Percentiles rank a stretch among this genome's conserved stretches.
Conservation (phyloP, 1,284 basidiomycete species). For the Tilletia indica region DNA sequence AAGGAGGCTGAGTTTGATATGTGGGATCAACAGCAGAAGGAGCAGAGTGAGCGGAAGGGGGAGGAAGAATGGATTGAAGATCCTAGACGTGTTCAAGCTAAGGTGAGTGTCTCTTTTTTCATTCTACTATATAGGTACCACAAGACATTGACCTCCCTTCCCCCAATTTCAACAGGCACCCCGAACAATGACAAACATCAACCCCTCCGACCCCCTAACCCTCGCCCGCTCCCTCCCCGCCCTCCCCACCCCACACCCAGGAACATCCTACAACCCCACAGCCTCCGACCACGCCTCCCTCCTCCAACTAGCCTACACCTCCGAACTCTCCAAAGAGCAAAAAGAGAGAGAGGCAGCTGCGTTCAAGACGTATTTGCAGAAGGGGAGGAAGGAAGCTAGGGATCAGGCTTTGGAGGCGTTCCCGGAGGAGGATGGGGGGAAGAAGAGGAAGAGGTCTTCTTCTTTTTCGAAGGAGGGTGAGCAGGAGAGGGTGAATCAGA, state of each 20-base stretch:
- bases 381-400: constrained; percentile 22
- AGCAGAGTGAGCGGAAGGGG: not conserved
- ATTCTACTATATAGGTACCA: not conserved
- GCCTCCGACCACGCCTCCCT: constrained; percentile 74
- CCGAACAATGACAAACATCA: not conserved
- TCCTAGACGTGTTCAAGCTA: constrained; percentile 10
- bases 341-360: constrained; percentile 59
- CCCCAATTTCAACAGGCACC: not conserved
- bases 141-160: too few species aligned
- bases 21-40: not conserved
- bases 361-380: constrained; percentile 21
- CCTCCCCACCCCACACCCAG: constrained; percentile 74
- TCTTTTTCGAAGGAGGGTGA: not conserved
- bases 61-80: constrained; percentile 20
- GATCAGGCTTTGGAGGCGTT: constrained; percentile 29
- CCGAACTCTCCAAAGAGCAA: constrained; percentile 66
- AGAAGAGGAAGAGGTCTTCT: constrained; percentile 24
- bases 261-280: constrained; percentile 90
- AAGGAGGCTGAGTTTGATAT: constrained; percentile 7
- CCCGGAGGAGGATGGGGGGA: constrained; percentile 25
- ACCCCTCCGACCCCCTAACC: not conserved
- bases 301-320: constrained; percentile 68
- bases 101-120: constrained; percentile 16
- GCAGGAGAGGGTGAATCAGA: not conserved
- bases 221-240: constrained; percentile 59